phyloP scores from a whole-genome alignment of 2,329 filamentous ascomycete species.

The Thelonectria rubi region DNA sequence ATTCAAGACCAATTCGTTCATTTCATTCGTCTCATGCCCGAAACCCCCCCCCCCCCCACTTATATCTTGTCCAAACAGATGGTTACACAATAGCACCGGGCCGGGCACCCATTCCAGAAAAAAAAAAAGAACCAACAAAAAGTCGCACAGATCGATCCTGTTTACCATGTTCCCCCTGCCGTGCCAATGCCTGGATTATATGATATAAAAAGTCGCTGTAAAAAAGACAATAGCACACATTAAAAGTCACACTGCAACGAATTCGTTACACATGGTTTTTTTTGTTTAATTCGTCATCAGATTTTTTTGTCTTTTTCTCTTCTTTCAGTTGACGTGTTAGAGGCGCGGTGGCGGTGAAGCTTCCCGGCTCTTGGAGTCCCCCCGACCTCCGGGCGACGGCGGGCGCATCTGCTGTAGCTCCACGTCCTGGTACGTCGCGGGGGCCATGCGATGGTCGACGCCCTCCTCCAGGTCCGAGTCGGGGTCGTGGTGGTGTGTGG shows the following conservation, averaged over 20 bases:
- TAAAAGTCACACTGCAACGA: not conserved
- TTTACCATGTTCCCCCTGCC: not conserved
- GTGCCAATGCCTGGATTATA: constrained; percentile 1
- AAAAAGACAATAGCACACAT: not conserved
- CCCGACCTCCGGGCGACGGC: not conserved
- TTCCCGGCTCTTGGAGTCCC: not conserved
- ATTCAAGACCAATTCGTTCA: too few species aligned
- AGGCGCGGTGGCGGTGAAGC: constrained; percentile 4
- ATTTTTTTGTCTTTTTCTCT: not conserved
- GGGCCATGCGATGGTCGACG: constrained; percentile 4
- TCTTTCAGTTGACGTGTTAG: not conserved
- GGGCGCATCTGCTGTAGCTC: constrained; percentile 41
- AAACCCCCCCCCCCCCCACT: too few species aligned
- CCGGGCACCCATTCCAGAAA: too few species aligned
- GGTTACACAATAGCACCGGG: too few species aligned
- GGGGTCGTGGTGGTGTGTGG: constrained; percentile 16
- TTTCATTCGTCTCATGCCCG: too few species aligned
- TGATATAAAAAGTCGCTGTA: not conserved
- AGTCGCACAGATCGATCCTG: too few species aligned
- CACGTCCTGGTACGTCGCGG: constrained; percentile 44
- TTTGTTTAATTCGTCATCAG: too few species aligned
- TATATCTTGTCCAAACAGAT: too few species aligned
- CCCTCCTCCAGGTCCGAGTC: constrained; percentile 15
- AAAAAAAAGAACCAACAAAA: too few species aligned
- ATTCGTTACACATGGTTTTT: not conserved